Base-by-base conservation (phyloP, 495 filamentous ascomycete species). In the Neurospora sp. region DNA sequence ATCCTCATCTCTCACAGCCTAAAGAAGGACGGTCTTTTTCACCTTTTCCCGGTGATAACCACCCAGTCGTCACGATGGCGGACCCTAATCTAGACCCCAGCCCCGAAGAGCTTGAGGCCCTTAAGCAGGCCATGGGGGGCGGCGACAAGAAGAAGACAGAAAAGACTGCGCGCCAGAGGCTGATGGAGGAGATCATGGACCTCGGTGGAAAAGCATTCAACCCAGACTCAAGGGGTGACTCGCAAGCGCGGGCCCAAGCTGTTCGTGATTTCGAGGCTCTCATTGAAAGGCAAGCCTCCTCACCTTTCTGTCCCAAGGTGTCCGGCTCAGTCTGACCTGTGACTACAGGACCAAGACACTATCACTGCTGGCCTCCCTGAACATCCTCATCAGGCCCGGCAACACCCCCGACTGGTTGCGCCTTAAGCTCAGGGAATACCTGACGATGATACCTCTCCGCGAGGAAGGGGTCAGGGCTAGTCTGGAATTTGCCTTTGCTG, bases 401-500 rank as follows among this genome's bases (percentile, higher is more conserved):
- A 74, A 81, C 37, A 79, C 82, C 7, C 83, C 83, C 31, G 76
- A 77, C 75, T 88, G 85, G 85, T 79, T 90, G 39, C 86, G 84
- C n/a, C 20, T 80, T 48, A 84, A 83, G 73, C 71, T 89, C 5
- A 82, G 92, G 20, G 87, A 89, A 18, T 81, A 82, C 8, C 83
- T 95, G 11, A 88, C 91, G 12, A 76, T 84, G 20, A 76, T 94
- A 18, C 91, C 92, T 4, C 84, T 93, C n/a, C 86, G 92, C 1
- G 79, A 85, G 0, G 83, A 85, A 48, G 92, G 92, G 4, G 90
- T 94, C 5, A 79, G 91, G 23, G 86, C 90, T 46, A 90, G 89
- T 0, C 86, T 95, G 62, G 87, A 93, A 76, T 94, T 94, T 76
- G 85, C 94, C 83, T 78, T 91, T 82, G 77, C 89, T 77, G 84